A percentile compares a stretch with the other conserved stretches of the same genome.
Evolutionary conservation across 1,139 yeast species (phyloP).

Genomic region (Geotrichum klebahnii): DNA sequence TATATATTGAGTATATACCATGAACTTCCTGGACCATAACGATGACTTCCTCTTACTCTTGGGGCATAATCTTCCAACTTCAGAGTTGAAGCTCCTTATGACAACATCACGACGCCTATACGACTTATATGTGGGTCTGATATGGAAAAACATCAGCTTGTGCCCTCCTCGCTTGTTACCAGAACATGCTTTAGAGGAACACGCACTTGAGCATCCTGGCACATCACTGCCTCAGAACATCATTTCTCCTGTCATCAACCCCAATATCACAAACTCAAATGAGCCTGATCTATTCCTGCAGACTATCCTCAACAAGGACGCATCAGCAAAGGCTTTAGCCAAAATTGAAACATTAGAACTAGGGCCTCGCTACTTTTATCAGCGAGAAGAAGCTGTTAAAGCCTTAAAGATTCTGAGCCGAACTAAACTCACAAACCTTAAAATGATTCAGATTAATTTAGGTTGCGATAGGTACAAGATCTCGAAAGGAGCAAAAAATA

Average conservation of each 20-base stretch:
- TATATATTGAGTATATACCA: not conserved
- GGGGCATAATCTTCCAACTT: slow-evolving; percentile 7
- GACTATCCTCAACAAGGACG: slow-evolving; percentile 10
- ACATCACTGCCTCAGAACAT: slow-evolving; percentile 11
- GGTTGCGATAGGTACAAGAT: slow-evolving; percentile 18
- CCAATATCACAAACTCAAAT: slow-evolving; percentile 16
- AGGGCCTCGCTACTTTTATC: slow-evolving; percentile 17
- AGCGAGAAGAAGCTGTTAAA: slow-evolving; percentile 15
- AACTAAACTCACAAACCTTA: slow-evolving; percentile 10
- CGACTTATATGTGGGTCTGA: slow-evolving; percentile 1
- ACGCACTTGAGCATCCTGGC: slow-evolving; percentile 17
- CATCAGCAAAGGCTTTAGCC: slow-evolving; percentile 15
- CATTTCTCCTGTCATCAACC: slow-evolving; percentile 12
- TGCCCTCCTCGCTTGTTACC: slow-evolving; percentile 18
- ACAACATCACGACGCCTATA: slow-evolving; percentile 1
- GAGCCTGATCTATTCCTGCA: slow-evolving; percentile 10
- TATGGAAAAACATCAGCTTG: slow-evolving; percentile 15
- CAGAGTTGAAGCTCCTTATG: slow-evolving; percentile 10
- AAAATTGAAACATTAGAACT: slow-evolving; percentile 15
- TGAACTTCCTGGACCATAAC: slow-evolving; percentile 5
- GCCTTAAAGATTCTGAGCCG: slow-evolving; percentile 11
- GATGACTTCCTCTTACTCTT: slow-evolving; percentile 5
- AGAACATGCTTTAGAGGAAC: slow-evolving; percentile 11
- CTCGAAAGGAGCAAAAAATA: slow-evolving; percentile 16
- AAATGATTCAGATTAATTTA: slow-evolving; percentile 16